Evolutionary conservation across 169 alveolate genomes (phyloP).

Genomic region (Plasmodium gonderi): DNA sequence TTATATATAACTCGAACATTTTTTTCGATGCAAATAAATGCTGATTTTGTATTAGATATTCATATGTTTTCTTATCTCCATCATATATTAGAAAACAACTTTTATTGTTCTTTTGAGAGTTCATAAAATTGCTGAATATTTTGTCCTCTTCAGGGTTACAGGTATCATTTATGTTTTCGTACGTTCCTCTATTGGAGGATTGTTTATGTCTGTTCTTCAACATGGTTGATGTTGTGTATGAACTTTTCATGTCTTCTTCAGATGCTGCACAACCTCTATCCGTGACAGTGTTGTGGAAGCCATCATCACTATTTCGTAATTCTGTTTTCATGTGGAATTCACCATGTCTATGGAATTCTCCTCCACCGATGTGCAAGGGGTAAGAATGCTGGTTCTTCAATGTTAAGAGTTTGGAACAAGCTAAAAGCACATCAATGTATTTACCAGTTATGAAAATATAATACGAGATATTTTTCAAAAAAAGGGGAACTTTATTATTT

Average conservation of each 20-base stretch:
- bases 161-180: no score
- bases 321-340: no score
- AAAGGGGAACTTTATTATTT: slow-evolving; percentile 38
- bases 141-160: no score
- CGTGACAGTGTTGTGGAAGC: no score
- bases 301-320: no score
- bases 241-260: no score
- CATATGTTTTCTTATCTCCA: slow-evolving; percentile 27
- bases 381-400: neutral
- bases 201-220: no score
- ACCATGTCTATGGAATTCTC: neutral
- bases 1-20: slow-evolving; percentile 66
- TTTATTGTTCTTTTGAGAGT: neutral
- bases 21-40: slow-evolving; percentile 74
- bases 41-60: slow-evolving; percentile 67
- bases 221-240: no score
- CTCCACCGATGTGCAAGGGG: neutral
- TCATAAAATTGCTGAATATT: neutral
- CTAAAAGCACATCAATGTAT: slow-evolving; percentile 47
- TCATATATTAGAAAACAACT: slow-evolving; percentile 39
- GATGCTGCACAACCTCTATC: no score
- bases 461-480: slow-evolving; percentile 28
- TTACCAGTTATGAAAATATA: slow-evolving; percentile 68
- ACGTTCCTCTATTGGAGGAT: no score
- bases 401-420: slow-evolving; percentile 61